Conservation (phyloP, 2,329 filamentous ascomycete genomes). For the Aspergillus oerlinghausenensis region DNA sequence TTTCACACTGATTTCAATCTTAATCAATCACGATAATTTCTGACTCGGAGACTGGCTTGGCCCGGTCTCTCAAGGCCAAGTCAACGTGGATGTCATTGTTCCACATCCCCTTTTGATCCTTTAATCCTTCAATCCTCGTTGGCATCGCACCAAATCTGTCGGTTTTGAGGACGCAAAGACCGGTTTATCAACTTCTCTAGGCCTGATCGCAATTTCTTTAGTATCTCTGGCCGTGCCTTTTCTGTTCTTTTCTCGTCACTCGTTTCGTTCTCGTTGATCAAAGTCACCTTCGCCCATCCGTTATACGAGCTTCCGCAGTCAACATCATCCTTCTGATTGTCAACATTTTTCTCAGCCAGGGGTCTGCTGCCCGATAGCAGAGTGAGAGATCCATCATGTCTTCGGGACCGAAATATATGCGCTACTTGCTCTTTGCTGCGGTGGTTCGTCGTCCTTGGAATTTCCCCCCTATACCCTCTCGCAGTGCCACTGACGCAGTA, state of each 20-base stretch:
- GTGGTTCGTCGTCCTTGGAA: conserved; percentile 59
- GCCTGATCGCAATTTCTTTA: conserved; percentile 13
- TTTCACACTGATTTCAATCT: background rate
- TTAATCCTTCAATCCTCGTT: background rate
- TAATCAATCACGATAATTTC: background rate
- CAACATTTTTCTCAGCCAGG: background rate
- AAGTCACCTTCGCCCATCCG: background rate
- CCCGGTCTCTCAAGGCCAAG: background rate
- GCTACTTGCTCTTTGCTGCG: conserved; percentile 72
- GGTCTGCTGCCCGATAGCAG: background rate
- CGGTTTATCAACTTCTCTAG: background rate
- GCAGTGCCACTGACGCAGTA: background rate
- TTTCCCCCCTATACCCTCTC: background rate
- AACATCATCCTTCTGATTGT: background rate
- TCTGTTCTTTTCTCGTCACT: background rate
- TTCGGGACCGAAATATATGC: conserved; percentile 42
- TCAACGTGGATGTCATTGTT: background rate
- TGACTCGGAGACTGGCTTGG: background rate
- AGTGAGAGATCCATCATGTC: conserved; percentile 23
- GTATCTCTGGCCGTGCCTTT: conserved; percentile 9
- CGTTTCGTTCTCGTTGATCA: background rate
- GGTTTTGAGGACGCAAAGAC: background rate
- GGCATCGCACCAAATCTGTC: background rate
- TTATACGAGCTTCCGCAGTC: background rate
- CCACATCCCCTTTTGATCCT: background rate